These are phyloP conservation scores for Allium sativum DNA, from an alignment of 106 monocot genomes.

Conservation along the genomic window DNA sequence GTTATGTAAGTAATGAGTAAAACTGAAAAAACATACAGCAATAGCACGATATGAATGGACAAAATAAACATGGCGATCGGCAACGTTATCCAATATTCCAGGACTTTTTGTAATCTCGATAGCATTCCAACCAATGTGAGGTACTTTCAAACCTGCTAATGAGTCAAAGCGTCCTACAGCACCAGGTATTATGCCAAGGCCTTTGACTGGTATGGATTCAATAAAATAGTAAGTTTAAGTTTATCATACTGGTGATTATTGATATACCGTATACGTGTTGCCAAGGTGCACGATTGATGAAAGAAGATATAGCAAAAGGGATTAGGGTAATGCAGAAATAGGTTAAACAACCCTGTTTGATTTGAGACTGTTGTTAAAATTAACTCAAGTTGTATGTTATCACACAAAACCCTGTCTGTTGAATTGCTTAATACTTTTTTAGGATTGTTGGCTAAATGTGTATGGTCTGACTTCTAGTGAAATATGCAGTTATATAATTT, in stretches of 20 bases:
- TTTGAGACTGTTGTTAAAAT: too few relatives aligned
- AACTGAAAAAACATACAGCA: conserved; percentile 45
- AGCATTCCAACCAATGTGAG: conserved; percentile 93
- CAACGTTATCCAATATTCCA: conserved; percentile 62
- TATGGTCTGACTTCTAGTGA: too few relatives aligned
- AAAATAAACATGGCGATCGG: conserved; percentile 84
- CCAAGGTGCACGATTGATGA: background rate
- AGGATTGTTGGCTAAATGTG: too few relatives aligned
- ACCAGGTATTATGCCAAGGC: conserved; percentile 86
- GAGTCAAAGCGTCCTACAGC: conserved; percentile 69
- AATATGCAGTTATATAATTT: too few relatives aligned
- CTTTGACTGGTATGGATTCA: conserved; percentile 51
- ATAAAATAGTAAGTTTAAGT: conserved; percentile 2
- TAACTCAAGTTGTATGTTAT: too few relatives aligned
- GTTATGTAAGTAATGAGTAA: too few relatives aligned
- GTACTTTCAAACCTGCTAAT: conserved; percentile 59
- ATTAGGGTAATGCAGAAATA: too few relatives aligned
- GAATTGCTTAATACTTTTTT: too few relatives aligned
- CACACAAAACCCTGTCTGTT: too few relatives aligned
- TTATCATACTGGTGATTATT: background rate
- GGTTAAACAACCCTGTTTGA: too few relatives aligned
- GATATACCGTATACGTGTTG: background rate
- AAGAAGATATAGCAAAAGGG: background rate
- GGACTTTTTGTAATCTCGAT: conserved; percentile 48
- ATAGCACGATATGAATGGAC: conserved; percentile 88